A percentile compares a stretch with the other conserved stretches of the same genome.
Evolutionary conservation across 129 eudicot genomes (phyloP).

Genomic region (Artemisia argyi): DNA sequence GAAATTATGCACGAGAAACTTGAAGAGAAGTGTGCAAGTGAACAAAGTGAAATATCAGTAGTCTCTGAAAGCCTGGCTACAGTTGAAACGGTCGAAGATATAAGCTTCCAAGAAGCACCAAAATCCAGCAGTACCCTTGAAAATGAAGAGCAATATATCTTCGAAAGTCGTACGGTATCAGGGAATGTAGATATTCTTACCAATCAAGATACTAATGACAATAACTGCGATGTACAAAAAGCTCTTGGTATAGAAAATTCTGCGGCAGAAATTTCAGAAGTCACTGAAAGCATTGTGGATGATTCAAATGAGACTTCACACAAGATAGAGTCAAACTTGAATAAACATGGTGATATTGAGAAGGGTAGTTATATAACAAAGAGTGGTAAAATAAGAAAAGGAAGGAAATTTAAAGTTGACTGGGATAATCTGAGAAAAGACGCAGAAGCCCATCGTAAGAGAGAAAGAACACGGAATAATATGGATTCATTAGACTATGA

Average conservation of each 20-base stretch:
- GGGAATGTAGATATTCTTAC: constrained; percentile 16
- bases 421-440: constrained; percentile 76
- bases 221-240: constrained; percentile 20
- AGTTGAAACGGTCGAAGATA: constrained; percentile 11
- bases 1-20: constrained; percentile 33
- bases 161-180: constrained; percentile 15
- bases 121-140: no score
- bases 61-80: constrained; percentile 42
- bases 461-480: constrained; percentile 52
- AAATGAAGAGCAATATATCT: no score
- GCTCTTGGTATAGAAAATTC: constrained; percentile 17
- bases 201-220: constrained; percentile 12
- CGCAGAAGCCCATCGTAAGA: constrained; percentile 35
- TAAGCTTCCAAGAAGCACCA: not conserved
- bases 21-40: constrained; percentile 43
- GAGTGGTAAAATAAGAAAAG: constrained; percentile 44
- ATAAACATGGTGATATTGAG: constrained; percentile 13
- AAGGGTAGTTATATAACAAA: constrained; percentile 31
- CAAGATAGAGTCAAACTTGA: constrained; percentile 26
- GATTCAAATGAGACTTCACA: constrained; percentile 8
- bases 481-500: constrained; percentile 96
- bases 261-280: constrained; percentile 41
- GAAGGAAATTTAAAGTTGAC: constrained; percentile 39
- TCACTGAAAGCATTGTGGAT: constrained; percentile 35
- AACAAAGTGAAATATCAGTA: constrained; percentile 54